phyloP scores from a whole-genome alignment of 1,284 basidiomycete species.

The Pseudozyma thailandica region DNA sequence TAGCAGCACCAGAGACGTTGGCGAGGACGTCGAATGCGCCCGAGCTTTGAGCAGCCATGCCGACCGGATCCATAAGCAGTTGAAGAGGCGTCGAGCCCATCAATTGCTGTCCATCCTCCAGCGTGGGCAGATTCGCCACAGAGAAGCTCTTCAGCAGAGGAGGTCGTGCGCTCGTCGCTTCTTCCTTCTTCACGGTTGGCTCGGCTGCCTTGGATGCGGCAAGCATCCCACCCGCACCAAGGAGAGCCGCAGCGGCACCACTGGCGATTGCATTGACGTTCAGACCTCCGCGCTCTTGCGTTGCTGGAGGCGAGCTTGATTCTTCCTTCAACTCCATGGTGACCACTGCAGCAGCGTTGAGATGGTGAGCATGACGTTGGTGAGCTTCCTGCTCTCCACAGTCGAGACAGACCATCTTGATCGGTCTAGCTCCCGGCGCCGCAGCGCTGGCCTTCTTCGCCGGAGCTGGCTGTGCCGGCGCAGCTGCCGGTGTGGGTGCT shows the following conservation, averaged over 20 bases:
- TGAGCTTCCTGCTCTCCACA: constrained; percentile 50
- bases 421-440: constrained; percentile 18
- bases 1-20: constrained; percentile 42
- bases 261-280: constrained; percentile 18
- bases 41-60: constrained; percentile 30
- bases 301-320: neutral
- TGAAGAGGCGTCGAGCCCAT: constrained; percentile 50
- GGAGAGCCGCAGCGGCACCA: constrained; percentile 35
- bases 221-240: constrained; percentile 31
- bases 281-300: neutral
- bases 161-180: constrained; percentile 7
- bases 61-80: constrained; percentile 46
- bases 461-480: neutral
- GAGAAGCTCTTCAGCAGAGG: constrained; percentile 42
- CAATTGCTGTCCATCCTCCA: constrained; percentile 33
- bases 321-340: constrained; percentile 2
- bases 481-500: neutral
- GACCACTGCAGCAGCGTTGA: constrained; percentile 15
- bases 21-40: constrained; percentile 59
- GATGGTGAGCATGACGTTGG: constrained; percentile 34
- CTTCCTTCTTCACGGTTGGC: neutral
- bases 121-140: constrained; percentile 24
- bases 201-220: neutral
- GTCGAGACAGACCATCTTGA: constrained; percentile 52
- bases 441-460: neutral